Conservation (phyloP, 129 eudicot genomes). For the Heracleum sosnowskyi region DNA sequence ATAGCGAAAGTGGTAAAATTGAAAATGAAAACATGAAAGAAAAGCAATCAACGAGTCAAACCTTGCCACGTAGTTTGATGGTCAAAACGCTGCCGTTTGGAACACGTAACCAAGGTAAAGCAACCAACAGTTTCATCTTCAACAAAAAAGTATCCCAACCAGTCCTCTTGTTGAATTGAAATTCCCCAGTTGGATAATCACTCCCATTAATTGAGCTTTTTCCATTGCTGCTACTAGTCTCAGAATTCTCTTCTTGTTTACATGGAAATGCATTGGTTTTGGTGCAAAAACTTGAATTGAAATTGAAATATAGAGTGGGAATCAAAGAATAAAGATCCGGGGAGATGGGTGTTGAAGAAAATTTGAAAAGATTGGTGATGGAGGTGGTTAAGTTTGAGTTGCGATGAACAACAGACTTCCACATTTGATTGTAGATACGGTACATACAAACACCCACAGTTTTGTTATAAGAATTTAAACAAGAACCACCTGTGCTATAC, state of each 20-base stretch:
- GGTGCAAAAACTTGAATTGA: background rate
- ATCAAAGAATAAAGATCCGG: background rate
- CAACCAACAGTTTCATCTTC: background rate
- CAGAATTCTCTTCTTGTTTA: background rate
- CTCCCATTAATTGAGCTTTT: no score
- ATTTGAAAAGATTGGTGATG: background rate
- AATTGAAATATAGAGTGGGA: background rate
- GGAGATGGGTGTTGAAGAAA: background rate
- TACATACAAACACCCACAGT: no score
- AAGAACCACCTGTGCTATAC: no score
- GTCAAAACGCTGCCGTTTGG: background rate
- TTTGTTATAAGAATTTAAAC: no score
- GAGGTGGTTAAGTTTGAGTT: no score
- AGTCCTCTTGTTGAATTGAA: background rate
- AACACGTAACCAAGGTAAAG: background rate
- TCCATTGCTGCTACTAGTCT: no score
- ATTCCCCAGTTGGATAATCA: background rate
- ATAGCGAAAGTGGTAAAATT: no score
- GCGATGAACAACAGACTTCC: background rate
- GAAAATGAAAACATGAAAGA: no score
- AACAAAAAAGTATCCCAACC: background rate
- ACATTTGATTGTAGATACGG: background rate
- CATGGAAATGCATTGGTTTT: no score
- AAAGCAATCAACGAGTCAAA: background rate
- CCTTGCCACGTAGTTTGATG: background rate